Conservation (phyloP, 176 grass and related monocot genomes). For the Phoenix roebelenii region DNA sequence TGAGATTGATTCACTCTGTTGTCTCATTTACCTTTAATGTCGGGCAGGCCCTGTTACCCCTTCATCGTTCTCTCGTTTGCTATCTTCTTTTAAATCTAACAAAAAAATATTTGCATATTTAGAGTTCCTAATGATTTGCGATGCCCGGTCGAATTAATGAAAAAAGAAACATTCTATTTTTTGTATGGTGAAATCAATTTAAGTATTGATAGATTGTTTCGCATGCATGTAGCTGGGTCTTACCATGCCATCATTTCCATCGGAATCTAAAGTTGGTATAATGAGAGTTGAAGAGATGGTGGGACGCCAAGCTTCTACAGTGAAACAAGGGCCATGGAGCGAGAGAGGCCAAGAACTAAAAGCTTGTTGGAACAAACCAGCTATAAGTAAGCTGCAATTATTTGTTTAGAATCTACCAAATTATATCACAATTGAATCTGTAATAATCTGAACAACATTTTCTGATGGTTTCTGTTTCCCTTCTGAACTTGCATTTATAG, state of each 20-base stretch:
- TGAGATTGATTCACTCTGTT: no score
- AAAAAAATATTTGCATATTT: no score
- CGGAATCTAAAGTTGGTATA: constrained; percentile 13
- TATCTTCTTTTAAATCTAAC: no score
- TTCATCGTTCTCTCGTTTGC: no score
- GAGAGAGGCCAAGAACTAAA: constrained; percentile 38
- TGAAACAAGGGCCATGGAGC: constrained; percentile 22
- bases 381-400: constrained; percentile 33
- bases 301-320: constrained; percentile 4
- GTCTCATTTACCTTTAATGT: no score
- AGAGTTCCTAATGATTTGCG: no score
- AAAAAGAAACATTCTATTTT: no score
- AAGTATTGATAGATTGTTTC: no score
- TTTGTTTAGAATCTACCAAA: not conserved
- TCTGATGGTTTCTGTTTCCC: not conserved
- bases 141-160: no score
- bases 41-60: no score
- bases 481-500: constrained; percentile 9
- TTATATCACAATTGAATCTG: not conserved
- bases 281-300: constrained; percentile 38
- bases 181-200: no score
- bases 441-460: not conserved
- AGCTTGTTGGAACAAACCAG: constrained; percentile 68
- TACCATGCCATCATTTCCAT: constrained; percentile 13
- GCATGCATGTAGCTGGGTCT: constrained; percentile 24